These are phyloP conservation scores for Jatropha multifida DNA, from an alignment of 441 rosid genomes.

Conservation along the genomic window DNA sequence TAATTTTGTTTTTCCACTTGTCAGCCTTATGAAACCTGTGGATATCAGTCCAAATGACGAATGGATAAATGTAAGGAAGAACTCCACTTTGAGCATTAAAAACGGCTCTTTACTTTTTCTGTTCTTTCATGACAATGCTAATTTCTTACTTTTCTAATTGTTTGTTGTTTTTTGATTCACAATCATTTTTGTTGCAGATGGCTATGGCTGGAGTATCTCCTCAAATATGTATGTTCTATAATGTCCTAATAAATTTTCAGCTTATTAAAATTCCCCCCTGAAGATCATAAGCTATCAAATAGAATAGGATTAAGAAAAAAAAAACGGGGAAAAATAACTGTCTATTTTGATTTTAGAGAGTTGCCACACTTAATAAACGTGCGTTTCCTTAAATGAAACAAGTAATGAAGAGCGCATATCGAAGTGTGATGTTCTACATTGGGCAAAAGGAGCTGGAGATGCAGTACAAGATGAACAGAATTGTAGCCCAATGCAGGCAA, in stretches of 20 bases:
- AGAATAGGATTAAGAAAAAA: neutral
- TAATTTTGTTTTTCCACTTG: conserved; percentile 32
- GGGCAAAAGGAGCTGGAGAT: conserved; percentile 91
- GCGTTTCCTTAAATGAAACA: conserved; percentile 43
- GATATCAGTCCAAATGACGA: conserved; percentile 92
- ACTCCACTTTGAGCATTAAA: conserved; percentile 15
- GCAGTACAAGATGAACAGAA: conserved; percentile 88
- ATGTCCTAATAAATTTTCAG: neutral
- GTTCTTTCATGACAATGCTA: conserved; percentile 17
- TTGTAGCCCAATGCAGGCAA: conserved; percentile 80
- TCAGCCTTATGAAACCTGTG: conserved; percentile 85
- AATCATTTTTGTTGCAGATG: conserved; percentile 55
- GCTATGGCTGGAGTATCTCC: conserved; percentile 93
- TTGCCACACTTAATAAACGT: conserved; percentile 4
- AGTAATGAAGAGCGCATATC: conserved; percentile 96
- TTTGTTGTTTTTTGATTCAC: conserved; percentile 17
- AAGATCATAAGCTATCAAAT: conserved; percentile 2
- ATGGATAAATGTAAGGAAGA: conserved; percentile 86
- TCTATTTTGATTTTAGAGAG: conserved; percentile 18
- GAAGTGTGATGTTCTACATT: conserved; percentile 84
- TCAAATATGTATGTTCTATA: conserved; percentile 72
- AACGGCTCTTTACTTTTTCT: neutral
- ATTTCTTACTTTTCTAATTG: conserved; percentile 23
- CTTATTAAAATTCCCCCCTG: neutral
- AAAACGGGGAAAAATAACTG: neutral